Conservation (phyloP, 805 yeast species). For the Ogataea pignaliae region DNA sequence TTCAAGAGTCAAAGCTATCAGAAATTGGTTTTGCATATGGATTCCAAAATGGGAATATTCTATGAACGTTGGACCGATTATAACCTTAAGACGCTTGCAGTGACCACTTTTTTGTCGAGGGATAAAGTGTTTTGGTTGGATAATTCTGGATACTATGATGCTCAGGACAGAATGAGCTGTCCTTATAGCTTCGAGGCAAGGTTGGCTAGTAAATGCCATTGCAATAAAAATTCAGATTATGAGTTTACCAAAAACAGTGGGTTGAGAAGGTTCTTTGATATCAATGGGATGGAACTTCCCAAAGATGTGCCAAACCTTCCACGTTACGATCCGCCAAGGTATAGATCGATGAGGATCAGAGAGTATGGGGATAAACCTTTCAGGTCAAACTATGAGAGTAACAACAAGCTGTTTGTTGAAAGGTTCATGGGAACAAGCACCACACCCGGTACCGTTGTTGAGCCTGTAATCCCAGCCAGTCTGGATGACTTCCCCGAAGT, state of each 20-base stretch:
- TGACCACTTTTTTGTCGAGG: constrained; percentile 36
- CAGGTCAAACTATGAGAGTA: constrained; percentile 3
- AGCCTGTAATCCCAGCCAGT: neutral
- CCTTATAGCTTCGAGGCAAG: constrained; percentile 12
- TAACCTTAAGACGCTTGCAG: constrained; percentile 39
- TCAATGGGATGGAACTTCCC: constrained; percentile 17
- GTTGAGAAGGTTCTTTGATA: constrained; percentile 36
- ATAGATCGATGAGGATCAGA: constrained; percentile 2
- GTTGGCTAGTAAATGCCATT: constrained; percentile 18
- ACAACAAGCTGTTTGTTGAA: constrained; percentile 2
- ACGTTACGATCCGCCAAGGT: constrained; percentile 5
- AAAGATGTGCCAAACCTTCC: constrained; percentile 8
- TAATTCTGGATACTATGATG: constrained; percentile 25
- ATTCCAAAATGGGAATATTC: constrained; percentile 47
- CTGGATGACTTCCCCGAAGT: too few species aligned
- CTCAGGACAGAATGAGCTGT: constrained; percentile 15
- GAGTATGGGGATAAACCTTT: constrained; percentile 1
- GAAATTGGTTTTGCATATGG: constrained; percentile 42
- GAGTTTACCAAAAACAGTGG: constrained; percentile 48
- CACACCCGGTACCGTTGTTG: neutral
- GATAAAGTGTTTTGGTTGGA: constrained; percentile 50
- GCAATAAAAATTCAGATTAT: constrained; percentile 28
- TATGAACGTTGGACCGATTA: constrained; percentile 61
- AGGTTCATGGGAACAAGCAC: neutral
- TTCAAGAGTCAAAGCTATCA: constrained; percentile 43